Evolutionary conservation across 768 basidiomycete species (phyloP), one percentile per base, ranked within the genome.

Genomic region (Cystofilobasidium ferigula): DNA sequence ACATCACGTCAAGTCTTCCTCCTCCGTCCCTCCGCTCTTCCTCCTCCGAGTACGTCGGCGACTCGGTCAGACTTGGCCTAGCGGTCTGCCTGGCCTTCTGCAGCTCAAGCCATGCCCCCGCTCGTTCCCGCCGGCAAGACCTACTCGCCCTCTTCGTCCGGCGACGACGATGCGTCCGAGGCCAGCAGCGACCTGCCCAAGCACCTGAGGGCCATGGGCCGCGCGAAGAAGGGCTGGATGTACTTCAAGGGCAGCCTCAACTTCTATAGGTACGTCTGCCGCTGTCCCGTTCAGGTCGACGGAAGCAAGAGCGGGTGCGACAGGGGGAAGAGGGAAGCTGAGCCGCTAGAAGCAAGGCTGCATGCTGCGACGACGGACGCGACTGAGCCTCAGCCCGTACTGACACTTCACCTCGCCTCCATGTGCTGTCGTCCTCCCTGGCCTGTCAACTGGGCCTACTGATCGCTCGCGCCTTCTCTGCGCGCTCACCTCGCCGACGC

Each of bases 221-320:
- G 9, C 1, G 12, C 16, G 1, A 35, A 12, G 35, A 30, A 30
- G 24, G 8, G 35, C 5, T 56, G 58, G 60, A 14, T 18, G 32
- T 32, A 12, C 12, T 3, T 62, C n/a, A 54, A 35, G 30, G 13
- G 30, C 1, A 30, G 59, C 26, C 28, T 67, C 24, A 67, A 67
- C 53, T 67, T 67, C 40, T 67, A 67, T 30, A 36, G 65, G 65
- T 67, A 18, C 40, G 65, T 62, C 43, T 30, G 7, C 36, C 7
- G 26, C 26, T 56, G n/a, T 28, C 26, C 34, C 54, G n/a, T 56
- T 56, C 18, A 16, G n/a, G 8, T 56, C 26, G 54, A n/a, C n/a
- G n/a, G n/a, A n/a, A n/a, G n/a, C n/a, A n/a, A n/a, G n/a, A n/a
- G n/a, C n/a, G n/a, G n/a, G n/a, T n/a, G n/a, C n/a, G n/a, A n/a